phyloP scores from a whole-genome alignment of 176 grass and related monocot species.

The Miscanthus lutarioriparius region DNA sequence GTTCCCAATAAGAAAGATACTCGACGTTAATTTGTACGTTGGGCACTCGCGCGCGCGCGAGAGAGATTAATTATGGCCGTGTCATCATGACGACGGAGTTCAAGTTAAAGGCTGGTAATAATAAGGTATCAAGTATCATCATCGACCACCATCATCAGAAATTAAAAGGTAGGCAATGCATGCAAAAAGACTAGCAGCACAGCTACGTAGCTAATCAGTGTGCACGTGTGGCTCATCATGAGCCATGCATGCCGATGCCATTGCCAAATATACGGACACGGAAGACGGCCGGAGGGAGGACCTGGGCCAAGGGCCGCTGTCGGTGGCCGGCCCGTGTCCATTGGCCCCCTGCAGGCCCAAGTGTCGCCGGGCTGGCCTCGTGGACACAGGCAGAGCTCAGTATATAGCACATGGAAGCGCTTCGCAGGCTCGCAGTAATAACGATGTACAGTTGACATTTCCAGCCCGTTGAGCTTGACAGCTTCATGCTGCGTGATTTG shows the following conservation, averaged over 20 bases:
- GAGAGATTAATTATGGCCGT: neutral
- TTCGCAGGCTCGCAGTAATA: too few species aligned
- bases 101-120: constrained; percentile 21
- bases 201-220: neutral
- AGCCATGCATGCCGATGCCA: neutral
- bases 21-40: neutral
- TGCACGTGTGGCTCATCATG: constrained; percentile 38
- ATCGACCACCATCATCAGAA: neutral
- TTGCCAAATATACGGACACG: neutral
- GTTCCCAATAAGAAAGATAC: neutral
- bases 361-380: too few species aligned
- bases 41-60: neutral
- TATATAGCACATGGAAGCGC: too few species aligned
- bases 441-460: too few species aligned
- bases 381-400: too few species aligned
- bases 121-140: neutral
- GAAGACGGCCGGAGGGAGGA: too few species aligned
- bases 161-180: neutral
- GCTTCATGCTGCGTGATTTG: too few species aligned
- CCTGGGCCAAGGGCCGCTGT: too few species aligned
- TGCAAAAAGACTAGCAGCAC: neutral
- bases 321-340: too few species aligned
- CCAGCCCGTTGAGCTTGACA: too few species aligned
- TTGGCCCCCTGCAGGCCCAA: too few species aligned
- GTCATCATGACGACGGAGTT: constrained; percentile 14